These are phyloP conservation scores for Bruguiera parviflora DNA, from an alignment of 345 rosid species.

Conservation along the genomic window DNA sequence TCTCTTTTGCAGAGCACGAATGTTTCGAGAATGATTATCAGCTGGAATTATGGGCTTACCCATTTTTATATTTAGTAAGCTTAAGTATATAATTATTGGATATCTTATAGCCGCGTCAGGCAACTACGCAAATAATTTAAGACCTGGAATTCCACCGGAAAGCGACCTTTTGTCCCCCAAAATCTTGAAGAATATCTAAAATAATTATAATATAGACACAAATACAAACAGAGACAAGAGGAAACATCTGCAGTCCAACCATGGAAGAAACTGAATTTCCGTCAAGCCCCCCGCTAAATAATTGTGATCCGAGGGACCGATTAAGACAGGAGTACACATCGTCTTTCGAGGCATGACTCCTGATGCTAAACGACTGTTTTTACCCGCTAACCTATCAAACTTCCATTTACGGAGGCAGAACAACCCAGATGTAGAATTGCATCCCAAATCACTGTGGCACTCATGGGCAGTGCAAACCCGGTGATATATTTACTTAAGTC, in stretches of 20 bases:
- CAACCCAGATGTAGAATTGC: background rate
- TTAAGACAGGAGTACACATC: background rate
- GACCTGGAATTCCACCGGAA: slow-evolving; percentile 12
- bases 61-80: background rate
- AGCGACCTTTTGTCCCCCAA: slow-evolving; percentile 20
- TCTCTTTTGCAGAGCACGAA: slow-evolving; percentile 27
- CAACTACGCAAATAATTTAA: slow-evolving; percentile 39
- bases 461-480: background rate
- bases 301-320: background rate
- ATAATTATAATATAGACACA: background rate
- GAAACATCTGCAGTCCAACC: background rate
- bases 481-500: background rate
- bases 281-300: too few relatives aligned
- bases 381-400: too few relatives aligned
- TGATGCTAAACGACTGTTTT: too few relatives aligned
- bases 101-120: slow-evolving; percentile 15
- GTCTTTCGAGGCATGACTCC: background rate
- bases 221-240: background rate
- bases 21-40: slow-evolving; percentile 23
- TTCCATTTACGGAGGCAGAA: too few relatives aligned
- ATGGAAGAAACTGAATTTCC: background rate
- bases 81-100: slow-evolving; percentile 11
- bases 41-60: background rate
- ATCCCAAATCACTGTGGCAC: background rate
- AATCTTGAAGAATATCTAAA: slow-evolving; percentile 15